Evolutionary conservation across 768 basidiomycete genomes (phyloP), one percentile per base, ranked within the genome.

Genomic region (Leccinum pellstonianum): DNA sequence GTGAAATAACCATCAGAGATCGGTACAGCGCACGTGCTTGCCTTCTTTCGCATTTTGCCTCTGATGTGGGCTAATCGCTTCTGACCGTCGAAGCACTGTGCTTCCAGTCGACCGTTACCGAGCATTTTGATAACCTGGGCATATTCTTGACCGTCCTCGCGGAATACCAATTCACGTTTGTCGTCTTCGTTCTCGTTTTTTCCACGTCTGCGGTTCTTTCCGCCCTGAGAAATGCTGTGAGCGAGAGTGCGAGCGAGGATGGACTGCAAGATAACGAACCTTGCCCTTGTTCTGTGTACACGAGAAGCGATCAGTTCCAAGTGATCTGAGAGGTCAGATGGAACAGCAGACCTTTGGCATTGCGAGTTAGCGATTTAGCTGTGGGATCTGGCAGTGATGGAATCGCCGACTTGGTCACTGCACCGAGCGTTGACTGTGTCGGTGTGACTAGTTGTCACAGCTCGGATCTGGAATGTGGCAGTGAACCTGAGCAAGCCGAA

Each of bases 41-140:
- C 96, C 90, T 99, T 99, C 79, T 98, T 99, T 68, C 97, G 80
- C 96, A 99, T 95, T 80, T 98, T 98, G 41, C 97, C 97, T 77
- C 97, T 84, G 68, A 99, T 98, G 73, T 99, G 97, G 9, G 94
- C 95, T 74, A 98, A 80, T 70, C 97, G 82, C 77, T 97, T 98
- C 83, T 96, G 95, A 29, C 97, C 96, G 73, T 99, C 97, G 71
- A 98, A 98, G 79, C 96, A 98, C 69, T 88, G 85, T 3, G 95
- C 96, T 79, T 98, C 96, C 59, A 99, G 77, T 46, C 95, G 88
- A 19, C 97, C 96, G 71, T 99, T 99, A 31, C 97, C 97, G 47
- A 99, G 83, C 97, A 99, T 99, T 81, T 98, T 99, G 56, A 79
- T 87, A 54, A 98, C 97, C 75, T 98, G 97, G 15, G 94, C 97